Percentiles rank a stretch among this genome's conserved stretches.
These are phyloP conservation scores for Tuber brumale DNA, from an alignment of 495 filamentous ascomycete genomes.

Conservation along the genomic window DNA sequence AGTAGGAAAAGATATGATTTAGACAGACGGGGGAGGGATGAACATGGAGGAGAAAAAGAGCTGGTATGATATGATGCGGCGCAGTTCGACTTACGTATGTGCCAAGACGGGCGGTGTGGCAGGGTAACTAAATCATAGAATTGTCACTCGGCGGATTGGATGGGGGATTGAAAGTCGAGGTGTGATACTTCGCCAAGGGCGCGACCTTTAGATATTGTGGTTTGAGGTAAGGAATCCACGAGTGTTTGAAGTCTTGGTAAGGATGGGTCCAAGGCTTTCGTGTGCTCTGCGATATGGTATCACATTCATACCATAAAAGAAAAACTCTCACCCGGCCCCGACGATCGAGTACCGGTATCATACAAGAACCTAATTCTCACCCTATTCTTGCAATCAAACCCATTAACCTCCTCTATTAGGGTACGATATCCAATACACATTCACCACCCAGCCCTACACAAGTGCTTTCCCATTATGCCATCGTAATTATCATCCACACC, in stretches of 20 bases:
- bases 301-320: too few species aligned
- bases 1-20: neutral
- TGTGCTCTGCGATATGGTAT: neutral
- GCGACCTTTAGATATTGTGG: neutral
- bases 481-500: neutral
- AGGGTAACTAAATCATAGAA: conserved; percentile 10
- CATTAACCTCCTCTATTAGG: neutral
- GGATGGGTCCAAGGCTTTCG: neutral
- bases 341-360: neutral
- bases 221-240: neutral
- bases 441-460: neutral
- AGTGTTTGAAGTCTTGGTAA: neutral
- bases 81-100: neutral
- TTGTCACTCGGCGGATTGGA: neutral
- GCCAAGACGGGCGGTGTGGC: conserved; percentile 3
- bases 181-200: conserved; percentile 3
- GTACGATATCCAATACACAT: neutral
- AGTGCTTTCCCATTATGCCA: neutral
- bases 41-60: neutral
- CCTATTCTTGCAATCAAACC: neutral
- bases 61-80: too few species aligned
- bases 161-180: neutral
- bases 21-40: neutral
- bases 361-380: neutral
- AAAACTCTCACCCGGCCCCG: neutral